phyloP scores from a whole-genome alignment of 306 rosid genomes.

The Cucumis cinereus region DNA sequence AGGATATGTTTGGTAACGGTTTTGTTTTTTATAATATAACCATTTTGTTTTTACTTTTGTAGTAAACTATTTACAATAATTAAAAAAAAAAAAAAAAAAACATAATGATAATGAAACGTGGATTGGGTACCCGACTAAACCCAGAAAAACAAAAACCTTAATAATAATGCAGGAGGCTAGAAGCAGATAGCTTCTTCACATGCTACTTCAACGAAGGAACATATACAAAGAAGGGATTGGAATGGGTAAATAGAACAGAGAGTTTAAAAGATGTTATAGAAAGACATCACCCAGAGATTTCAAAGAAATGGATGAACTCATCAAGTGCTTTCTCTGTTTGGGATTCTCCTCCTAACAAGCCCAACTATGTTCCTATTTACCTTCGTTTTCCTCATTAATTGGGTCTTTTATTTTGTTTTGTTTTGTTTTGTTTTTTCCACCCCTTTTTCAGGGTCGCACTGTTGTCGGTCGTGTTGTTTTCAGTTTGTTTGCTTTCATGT shows the following conservation, averaged over 20 bases:
- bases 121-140: neutral
- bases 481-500: neutral
- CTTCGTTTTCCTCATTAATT: constrained; percentile 1
- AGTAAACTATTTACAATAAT: too few relatives aligned
- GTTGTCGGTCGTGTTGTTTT: too few relatives aligned
- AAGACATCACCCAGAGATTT: constrained; percentile 44
- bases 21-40: too few relatives aligned
- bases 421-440: neutral
- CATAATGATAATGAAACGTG: too few relatives aligned
- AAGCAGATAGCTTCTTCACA: constrained; percentile 69
- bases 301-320: constrained; percentile 45
- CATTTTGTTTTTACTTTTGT: too few relatives aligned
- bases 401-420: neutral
- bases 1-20: too few relatives aligned
- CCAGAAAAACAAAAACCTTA: neutral
- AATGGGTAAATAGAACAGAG: constrained; percentile 60
- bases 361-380: constrained; percentile 31
- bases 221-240: constrained; percentile 49
- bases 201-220: constrained; percentile 40
- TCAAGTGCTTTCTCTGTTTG: constrained; percentile 66
- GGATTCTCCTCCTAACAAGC: constrained; percentile 39
- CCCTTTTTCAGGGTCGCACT: neutral
- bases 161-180: constrained; percentile 39
- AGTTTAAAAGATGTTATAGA: constrained; percentile 51
- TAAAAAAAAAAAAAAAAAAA: too few relatives aligned